Percentiles rank a stretch among this genome's conserved stretches.
Conservation (phyloP, 768 basidiomycete species). For the Amanita molliuscula region DNA sequence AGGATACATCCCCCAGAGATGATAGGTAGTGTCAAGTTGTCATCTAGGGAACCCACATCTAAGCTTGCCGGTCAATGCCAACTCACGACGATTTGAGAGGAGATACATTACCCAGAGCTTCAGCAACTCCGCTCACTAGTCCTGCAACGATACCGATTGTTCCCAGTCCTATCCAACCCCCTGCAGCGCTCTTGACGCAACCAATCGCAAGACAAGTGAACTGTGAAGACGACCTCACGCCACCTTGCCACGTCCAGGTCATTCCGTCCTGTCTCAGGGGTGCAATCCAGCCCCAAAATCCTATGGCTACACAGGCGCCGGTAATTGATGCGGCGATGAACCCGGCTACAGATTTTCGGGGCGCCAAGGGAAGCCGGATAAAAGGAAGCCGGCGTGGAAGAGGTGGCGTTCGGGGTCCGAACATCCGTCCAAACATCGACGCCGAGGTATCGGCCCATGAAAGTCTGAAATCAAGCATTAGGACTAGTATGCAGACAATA, state of each 20-base stretch:
- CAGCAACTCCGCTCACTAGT: slow-evolving; percentile 74
- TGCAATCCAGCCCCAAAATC: slow-evolving; percentile 63
- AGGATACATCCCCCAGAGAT: slow-evolving; percentile 61
- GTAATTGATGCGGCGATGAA: slow-evolving; percentile 72
- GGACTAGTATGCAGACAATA: neutral
- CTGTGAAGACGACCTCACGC: slow-evolving; percentile 23
- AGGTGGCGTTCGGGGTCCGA: slow-evolving; percentile 54
- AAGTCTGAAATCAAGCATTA: slow-evolving; percentile 37
- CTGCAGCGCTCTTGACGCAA: slow-evolving; percentile 12
- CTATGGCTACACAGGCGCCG: slow-evolving; percentile 52
- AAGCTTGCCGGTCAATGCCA: slow-evolving; percentile 3
- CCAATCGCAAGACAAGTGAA: slow-evolving; percentile 10
- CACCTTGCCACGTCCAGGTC: slow-evolving; percentile 48
- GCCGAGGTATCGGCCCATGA: slow-evolving; percentile 96
- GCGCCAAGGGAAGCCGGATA: slow-evolving; percentile 58
- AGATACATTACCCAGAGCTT: slow-evolving; percentile 66
- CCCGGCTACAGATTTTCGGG: slow-evolving; percentile 78
- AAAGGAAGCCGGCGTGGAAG: slow-evolving; percentile 31
- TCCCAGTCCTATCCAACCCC: slow-evolving; percentile 41
- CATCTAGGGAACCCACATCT: slow-evolving; percentile 83
- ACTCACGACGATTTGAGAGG: neutral
- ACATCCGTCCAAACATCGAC: slow-evolving; percentile 84
- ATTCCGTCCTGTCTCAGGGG: slow-evolving; percentile 27
- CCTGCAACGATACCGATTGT: slow-evolving; percentile 58
- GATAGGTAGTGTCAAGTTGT: slow-evolving; percentile 85